These are phyloP conservation scores for Phytophthora gonapodyides DNA, from an alignment of 352 stramenopile species.

Conservation along the genomic window DNA sequence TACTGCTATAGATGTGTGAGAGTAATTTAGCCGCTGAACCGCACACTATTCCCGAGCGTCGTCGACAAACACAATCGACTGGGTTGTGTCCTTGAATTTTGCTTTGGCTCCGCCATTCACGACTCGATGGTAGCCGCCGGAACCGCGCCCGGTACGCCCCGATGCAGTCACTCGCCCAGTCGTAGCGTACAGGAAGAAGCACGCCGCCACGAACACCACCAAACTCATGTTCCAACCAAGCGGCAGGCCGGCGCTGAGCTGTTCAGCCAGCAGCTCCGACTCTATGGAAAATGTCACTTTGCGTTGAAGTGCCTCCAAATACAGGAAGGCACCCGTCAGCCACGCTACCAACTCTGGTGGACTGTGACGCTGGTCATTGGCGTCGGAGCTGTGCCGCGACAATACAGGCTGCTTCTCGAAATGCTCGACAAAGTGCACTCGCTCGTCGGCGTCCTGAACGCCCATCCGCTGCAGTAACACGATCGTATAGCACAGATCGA, in stretches of 20 bases:
- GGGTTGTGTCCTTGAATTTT: conserved; percentile 53
- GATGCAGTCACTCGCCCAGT: conserved; percentile 29
- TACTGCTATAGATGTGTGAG: conserved; percentile 14
- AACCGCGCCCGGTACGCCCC: conserved; percentile 19
- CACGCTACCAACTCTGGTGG: conserved; percentile 51
- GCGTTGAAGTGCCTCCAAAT: conserved; percentile 64
- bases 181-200: conserved; percentile 58
- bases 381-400: conserved; percentile 16
- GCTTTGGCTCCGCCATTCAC: conserved; percentile 39
- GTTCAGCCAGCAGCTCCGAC: conserved; percentile 63
- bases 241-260: conserved; percentile 68
- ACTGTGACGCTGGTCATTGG: conserved; percentile 11
- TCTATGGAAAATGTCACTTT: conserved; percentile 60
- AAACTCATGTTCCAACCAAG: conserved; percentile 72
- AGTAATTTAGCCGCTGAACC: conserved; percentile 10
- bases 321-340: conserved; percentile 73
- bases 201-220: conserved; percentile 55
- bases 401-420: conserved; percentile 38
- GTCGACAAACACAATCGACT: conserved; percentile 71
- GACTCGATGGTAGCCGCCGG: conserved; percentile 43
- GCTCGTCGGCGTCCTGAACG: conserved; percentile 50
- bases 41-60: conserved; percentile 64
- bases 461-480: conserved; percentile 66
- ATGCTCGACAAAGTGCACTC: conserved; percentile 60
- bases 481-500: conserved; percentile 67